phyloP scores from a whole-genome alignment of 768 basidiomycete genomes.

The Mycena leptocephala region DNA sequence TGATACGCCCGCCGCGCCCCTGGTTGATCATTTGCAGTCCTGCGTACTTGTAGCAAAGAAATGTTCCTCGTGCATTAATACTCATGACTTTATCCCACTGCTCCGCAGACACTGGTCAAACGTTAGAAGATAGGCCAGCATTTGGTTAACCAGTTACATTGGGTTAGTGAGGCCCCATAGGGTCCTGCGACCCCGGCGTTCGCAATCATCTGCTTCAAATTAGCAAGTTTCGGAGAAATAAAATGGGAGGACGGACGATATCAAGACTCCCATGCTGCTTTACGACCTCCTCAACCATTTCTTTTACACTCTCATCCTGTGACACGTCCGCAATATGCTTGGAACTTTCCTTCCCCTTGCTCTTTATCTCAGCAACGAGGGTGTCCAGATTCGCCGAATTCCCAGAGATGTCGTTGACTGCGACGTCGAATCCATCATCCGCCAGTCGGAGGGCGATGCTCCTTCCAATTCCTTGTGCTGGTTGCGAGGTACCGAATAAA shows the following conservation, averaged over 20 bases:
- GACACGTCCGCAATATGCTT: constrained; percentile 35
- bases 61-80: constrained; percentile 49
- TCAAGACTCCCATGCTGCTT: constrained; percentile 44
- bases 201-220: constrained; percentile 45
- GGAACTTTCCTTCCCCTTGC: neutral
- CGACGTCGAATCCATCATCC: constrained; percentile 53
- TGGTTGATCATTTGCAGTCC: constrained; percentile 57
- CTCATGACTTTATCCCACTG: constrained; percentile 43
- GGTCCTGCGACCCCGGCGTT: constrained; percentile 43
- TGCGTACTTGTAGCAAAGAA: constrained; percentile 56
- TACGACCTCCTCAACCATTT: constrained; percentile 41
- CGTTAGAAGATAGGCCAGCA: neutral
- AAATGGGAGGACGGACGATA: constrained; percentile 43
- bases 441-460: constrained; percentile 54
- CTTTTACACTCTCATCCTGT: constrained; percentile 39
- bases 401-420: constrained; percentile 50
- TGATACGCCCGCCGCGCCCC: constrained; percentile 56
- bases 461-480: constrained; percentile 47
- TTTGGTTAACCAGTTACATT: neutral
- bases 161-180: neutral
- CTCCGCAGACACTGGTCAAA: constrained; percentile 30
- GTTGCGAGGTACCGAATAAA: neutral
- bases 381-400: constrained; percentile 38
- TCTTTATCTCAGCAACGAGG: constrained; percentile 28
- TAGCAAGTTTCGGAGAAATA: neutral